A percentile compares a stretch with the other conserved stretches of the same genome.
These are phyloP conservation scores for Fusarium vanettenii DNA, from an alignment of 2,329 filamentous ascomycete genomes.

Conservation along the genomic window DNA sequence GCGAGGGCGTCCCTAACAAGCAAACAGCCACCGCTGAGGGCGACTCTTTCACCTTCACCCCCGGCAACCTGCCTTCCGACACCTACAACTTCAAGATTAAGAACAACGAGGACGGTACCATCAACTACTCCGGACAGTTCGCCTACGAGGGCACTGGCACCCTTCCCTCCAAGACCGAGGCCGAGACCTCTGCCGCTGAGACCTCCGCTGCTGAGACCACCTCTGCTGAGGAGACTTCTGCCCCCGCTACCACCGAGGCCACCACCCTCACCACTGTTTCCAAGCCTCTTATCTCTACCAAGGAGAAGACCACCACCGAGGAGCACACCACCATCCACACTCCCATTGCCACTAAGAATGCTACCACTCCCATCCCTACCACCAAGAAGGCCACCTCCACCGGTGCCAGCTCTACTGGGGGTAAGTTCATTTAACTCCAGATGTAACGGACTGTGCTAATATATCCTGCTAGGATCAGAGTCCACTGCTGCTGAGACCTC, in stretches of 20 bases:
- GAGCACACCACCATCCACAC: constrained; percentile 28
- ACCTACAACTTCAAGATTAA: constrained; percentile 51
- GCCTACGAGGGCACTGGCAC: constrained; percentile 41
- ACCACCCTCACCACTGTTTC: constrained; percentile 35
- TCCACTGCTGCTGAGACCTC: constrained; percentile 9
- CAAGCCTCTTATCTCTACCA: constrained; percentile 20
- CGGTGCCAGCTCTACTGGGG: not conserved
- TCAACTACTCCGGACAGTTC: constrained; percentile 51
- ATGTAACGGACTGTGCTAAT: not conserved
- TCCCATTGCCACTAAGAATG: constrained; percentile 26
- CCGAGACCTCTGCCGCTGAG: constrained; percentile 15
- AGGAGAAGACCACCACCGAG: constrained; percentile 23
- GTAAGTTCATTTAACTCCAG: not conserved
- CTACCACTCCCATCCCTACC: constrained; percentile 21
- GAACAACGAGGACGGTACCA: constrained; percentile 39
- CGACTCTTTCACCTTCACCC: constrained; percentile 45
- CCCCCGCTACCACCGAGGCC: constrained; percentile 24
- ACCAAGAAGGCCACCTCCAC: constrained; percentile 23
- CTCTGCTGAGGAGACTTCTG: constrained; percentile 5
- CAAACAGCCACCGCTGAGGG: constrained; percentile 28
- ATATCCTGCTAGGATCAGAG: not conserved
- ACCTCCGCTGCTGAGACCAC: constrained; percentile 14
- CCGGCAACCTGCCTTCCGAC: constrained; percentile 43
- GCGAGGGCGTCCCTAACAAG: not conserved
- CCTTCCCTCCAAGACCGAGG: constrained; percentile 22